phyloP scores from a whole-genome alignment of 768 basidiomycete genomes.

The Pleurotus platypus region DNA sequence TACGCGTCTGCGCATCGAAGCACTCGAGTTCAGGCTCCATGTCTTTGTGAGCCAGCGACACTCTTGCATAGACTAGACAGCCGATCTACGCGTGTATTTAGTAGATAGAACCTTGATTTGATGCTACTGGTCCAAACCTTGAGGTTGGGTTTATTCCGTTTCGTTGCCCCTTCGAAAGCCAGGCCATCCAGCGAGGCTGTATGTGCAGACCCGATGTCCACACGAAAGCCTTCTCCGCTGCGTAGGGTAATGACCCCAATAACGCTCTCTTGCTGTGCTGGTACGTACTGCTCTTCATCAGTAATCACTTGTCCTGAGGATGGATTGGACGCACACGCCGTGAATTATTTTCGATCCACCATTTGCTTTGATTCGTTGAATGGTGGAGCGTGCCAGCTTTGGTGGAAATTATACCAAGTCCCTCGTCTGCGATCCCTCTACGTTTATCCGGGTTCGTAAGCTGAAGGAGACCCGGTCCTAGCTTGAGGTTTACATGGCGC shows the following conservation, averaged over 20 bases:
- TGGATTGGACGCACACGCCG: constrained; percentile 61
- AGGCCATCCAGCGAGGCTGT: constrained; percentile 81
- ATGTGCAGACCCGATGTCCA: constrained; percentile 91
- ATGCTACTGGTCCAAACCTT: constrained; percentile 50
- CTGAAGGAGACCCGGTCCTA: constrained; percentile 81
- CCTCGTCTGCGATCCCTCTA: constrained; percentile 12
- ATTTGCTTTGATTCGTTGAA: constrained; percentile 68
- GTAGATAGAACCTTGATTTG: background rate
- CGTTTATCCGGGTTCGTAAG: constrained; percentile 17
- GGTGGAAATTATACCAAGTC: constrained; percentile 48
- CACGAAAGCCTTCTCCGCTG: constrained; percentile 86
- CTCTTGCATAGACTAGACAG: constrained; percentile 84
- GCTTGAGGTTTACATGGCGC: constrained; percentile 75
- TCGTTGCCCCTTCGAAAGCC: constrained; percentile 95
- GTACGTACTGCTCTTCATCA: constrained; percentile 68
- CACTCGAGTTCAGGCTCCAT: constrained; percentile 99
- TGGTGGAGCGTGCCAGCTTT: constrained; percentile 69
- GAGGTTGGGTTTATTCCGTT: constrained; percentile 89
- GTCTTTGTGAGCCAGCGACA: constrained; percentile 92
- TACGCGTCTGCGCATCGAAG: constrained; percentile 89
- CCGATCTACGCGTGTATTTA: constrained; percentile 62
- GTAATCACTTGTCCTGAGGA: background rate
- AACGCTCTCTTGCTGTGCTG: constrained; percentile 86
- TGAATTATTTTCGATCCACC: constrained; percentile 89
- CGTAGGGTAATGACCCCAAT: constrained; percentile 79